Base-by-base conservation (phyloP, 2,329 filamentous ascomycete genomes). In the Xylaria sp. region DNA sequence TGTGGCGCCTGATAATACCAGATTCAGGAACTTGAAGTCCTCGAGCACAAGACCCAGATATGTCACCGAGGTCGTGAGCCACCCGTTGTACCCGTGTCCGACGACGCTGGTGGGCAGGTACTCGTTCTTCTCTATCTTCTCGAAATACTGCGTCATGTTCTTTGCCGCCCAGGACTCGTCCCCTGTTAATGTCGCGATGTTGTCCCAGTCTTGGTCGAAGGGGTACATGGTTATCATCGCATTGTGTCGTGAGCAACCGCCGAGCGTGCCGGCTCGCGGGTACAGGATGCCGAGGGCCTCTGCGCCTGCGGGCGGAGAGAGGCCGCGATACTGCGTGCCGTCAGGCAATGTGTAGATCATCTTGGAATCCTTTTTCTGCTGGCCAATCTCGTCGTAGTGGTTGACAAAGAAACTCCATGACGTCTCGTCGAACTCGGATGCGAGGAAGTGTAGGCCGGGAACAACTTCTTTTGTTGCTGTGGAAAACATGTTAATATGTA, bases 141-240 rank as follows among this genome's bases (percentile, higher is more conserved):
- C 77, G 66, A 87, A 88, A 78, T 90, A 89, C 69, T 84, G 81
- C 68, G 88, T 83, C 88, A 91, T 91, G 69, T 88, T 88, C 5
- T 81, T 79, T 0, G 88, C 81, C 0, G 81, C 79, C 89, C 89
- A 91, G 0, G 86, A 87, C 1, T 78, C 73, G 73, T 92, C 89
- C 3, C 89, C 88, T 1, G 89, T 91, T 34, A 90, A 74, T 13
- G 79, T 78, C 3, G 84, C 85, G 65, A 91, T 86, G 73, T 86
- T 79, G 55, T 89, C 82, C 79, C 87, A 91, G 77, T 91, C 90
- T 34, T 83, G 85, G 56, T 86, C 82, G 66, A 88, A 84, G 0
- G 89, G 89, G 68, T 88, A 85, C 31, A 90, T 81, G 18, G 85
- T 83, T 58, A 91, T 86, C 54, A 90, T 78, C 7, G 88, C 88